A percentile compares a stretch with the other conserved stretches of the same genome.
phyloP scores from a whole-genome alignment of 2,329 filamentous ascomycete genomes.

The Knoxdaviesia capensis region DNA sequence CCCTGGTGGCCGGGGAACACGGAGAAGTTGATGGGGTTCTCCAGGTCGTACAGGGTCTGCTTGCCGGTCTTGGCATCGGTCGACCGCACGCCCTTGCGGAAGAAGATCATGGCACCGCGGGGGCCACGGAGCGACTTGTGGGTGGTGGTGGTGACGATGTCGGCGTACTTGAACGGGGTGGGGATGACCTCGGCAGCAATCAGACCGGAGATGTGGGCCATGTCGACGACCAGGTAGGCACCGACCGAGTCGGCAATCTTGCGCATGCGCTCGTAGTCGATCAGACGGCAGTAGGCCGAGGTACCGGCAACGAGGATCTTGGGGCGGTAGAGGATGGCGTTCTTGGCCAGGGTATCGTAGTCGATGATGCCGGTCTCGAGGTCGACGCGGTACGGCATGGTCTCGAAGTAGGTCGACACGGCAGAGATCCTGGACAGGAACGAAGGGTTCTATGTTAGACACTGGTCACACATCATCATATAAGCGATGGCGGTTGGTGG shows the following conservation, averaged over 20 bases:
- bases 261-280: constrained; percentile 92
- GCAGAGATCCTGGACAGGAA: constrained; percentile 52
- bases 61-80: constrained; percentile 82
- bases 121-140: constrained; percentile 98
- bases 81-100: constrained; percentile 86
- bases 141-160: constrained; percentile 95
- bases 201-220: constrained; percentile 96
- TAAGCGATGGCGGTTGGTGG: background rate
- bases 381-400: constrained; percentile 85
- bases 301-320: constrained; percentile 94
- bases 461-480: no score
- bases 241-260: constrained; percentile 86
- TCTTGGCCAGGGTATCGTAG: constrained; percentile 81
- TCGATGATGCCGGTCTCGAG: constrained; percentile 88
- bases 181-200: constrained; percentile 86
- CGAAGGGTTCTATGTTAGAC: background rate
- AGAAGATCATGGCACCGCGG: constrained; percentile 99
- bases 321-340: constrained; percentile 79
- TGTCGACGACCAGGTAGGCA: constrained; percentile 89
- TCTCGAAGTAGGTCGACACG: constrained; percentile 98
- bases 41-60: constrained; percentile 77
- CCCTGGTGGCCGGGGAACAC: constrained; percentile 99
- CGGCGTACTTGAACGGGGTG: constrained; percentile 78
- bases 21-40: constrained; percentile 93
- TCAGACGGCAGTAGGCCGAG: constrained; percentile 92